These are phyloP conservation scores for Agrostemma githago DNA, from an alignment of 148 eudicot genomes.

Conservation along the genomic window DNA sequence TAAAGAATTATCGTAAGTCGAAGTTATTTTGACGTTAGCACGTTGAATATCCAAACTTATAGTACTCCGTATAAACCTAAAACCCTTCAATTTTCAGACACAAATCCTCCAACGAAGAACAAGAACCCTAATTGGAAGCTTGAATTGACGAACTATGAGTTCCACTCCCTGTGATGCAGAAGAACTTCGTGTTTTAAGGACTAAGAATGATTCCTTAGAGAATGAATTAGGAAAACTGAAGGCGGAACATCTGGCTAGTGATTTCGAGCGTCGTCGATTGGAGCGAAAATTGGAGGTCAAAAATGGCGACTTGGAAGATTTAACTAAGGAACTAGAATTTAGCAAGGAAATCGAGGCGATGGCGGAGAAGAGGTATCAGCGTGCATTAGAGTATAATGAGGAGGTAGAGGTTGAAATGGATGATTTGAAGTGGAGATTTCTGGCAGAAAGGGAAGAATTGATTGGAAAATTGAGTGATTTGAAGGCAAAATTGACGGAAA, in stretches of 20 bases:
- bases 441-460: neutral
- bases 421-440: neutral
- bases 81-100: too few relatives aligned
- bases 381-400: neutral
- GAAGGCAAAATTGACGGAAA: neutral
- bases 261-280: neutral
- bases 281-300: neutral
- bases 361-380: slow-evolving; percentile 1
- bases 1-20: too few relatives aligned
- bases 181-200: too few relatives aligned
- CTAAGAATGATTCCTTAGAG: slow-evolving; percentile 5
- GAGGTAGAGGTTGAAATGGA: neutral
- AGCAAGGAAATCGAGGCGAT: slow-evolving; percentile 7
- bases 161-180: neutral
- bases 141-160: too few relatives aligned
- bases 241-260: neutral
- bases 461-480: neutral
- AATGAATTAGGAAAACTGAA: neutral
- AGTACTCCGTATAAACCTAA: too few relatives aligned
- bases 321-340: neutral
- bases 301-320: slow-evolving; percentile 1
- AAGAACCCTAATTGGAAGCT: too few relatives aligned
- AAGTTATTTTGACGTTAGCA: too few relatives aligned
- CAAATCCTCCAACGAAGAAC: too few relatives aligned
- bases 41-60: too few relatives aligned